A percentile compares a stretch with the other conserved stretches of the same genome.
phyloP scores from a whole-genome alignment of 192 early-diverging fungal genomes.

The Backusella luteola region DNA sequence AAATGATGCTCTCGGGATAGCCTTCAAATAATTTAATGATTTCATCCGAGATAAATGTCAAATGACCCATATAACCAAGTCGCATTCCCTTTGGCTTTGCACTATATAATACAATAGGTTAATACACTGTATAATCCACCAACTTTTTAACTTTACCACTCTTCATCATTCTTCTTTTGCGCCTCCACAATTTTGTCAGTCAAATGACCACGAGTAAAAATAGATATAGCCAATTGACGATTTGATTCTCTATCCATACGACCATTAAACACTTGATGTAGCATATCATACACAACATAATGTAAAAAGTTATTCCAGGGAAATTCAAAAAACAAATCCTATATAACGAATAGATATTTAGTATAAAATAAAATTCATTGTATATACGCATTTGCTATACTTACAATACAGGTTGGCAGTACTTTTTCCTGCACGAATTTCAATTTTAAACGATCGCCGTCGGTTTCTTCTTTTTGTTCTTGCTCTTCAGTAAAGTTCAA shows the following conservation, averaged over 20 bases:
- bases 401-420: slow-evolving; percentile 58
- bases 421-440: slow-evolving; percentile 65
- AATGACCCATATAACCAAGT: slow-evolving; percentile 97
- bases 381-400: neutral
- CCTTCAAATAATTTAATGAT: slow-evolving; percentile 86
- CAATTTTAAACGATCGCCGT: slow-evolving; percentile 73
- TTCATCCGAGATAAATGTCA: slow-evolving; percentile 96
- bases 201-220: slow-evolving; percentile 84
- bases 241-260: slow-evolving; percentile 69
- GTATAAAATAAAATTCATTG: neutral
- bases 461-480: slow-evolving; percentile 39
- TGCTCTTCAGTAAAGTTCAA: slow-evolving; percentile 47
- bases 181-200: slow-evolving; percentile 84
- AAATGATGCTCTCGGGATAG: slow-evolving; percentile 32
- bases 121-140: neutral
- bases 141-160: slow-evolving; percentile 53
- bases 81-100: slow-evolving; percentile 85
- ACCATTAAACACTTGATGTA: slow-evolving; percentile 96
- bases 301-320: slow-evolving; percentile 99
- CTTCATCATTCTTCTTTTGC: slow-evolving; percentile 79
- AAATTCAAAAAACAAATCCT: slow-evolving; percentile 88
- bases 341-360: neutral
- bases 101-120: slow-evolving; percentile 33
- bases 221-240: slow-evolving; percentile 52
- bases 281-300: slow-evolving; percentile 97